These are phyloP conservation scores for Candida vaughaniae DNA, from an alignment of 805 yeast species.

Conservation along the genomic window DNA sequence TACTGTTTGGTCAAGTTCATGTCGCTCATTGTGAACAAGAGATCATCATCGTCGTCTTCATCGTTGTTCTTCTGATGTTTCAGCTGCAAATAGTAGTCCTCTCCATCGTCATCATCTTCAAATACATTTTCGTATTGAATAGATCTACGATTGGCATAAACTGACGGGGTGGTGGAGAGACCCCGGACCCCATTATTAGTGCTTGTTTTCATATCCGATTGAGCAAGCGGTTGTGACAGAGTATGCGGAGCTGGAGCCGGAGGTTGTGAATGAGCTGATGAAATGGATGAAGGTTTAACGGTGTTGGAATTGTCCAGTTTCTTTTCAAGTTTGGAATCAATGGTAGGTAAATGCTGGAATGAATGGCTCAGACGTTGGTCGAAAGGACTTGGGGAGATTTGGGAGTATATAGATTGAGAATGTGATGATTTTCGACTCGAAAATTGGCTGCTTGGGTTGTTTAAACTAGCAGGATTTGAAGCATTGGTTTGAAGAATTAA, in stretches of 20 bases:
- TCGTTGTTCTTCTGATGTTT: slow-evolving; percentile 7
- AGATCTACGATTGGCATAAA: slow-evolving; percentile 19
- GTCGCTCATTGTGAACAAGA: slow-evolving; percentile 72
- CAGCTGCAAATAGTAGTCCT: slow-evolving; percentile 23
- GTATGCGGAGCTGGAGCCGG: background rate
- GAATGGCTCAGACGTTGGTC: slow-evolving; percentile 13
- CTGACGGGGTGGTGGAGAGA: slow-evolving; percentile 37
- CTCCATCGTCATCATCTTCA: slow-evolving; percentile 55
- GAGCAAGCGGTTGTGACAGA: too few relatives aligned
- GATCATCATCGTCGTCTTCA: slow-evolving; percentile 54
- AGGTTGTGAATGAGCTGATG: background rate
- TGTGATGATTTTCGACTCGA: slow-evolving; percentile 25
- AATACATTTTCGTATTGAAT: slow-evolving; percentile 40
- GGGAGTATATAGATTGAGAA: slow-evolving; percentile 14
- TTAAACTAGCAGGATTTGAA: slow-evolving; percentile 7
- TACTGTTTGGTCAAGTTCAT: slow-evolving; percentile 49
- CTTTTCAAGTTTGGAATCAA: slow-evolving; percentile 27
- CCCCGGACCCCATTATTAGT: slow-evolving; percentile 20
- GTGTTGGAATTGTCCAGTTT: too few relatives aligned
- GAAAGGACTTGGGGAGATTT: slow-evolving; percentile 8
- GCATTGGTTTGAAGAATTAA: slow-evolving; percentile 30
- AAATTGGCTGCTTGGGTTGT: slow-evolving; percentile 2
- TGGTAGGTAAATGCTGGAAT: slow-evolving; percentile 23
- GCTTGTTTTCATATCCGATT: background rate
- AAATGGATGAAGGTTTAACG: too few relatives aligned